Conservation (phyloP, 2,329 filamentous ascomycete genomes). For the Didymella pomorum region DNA sequence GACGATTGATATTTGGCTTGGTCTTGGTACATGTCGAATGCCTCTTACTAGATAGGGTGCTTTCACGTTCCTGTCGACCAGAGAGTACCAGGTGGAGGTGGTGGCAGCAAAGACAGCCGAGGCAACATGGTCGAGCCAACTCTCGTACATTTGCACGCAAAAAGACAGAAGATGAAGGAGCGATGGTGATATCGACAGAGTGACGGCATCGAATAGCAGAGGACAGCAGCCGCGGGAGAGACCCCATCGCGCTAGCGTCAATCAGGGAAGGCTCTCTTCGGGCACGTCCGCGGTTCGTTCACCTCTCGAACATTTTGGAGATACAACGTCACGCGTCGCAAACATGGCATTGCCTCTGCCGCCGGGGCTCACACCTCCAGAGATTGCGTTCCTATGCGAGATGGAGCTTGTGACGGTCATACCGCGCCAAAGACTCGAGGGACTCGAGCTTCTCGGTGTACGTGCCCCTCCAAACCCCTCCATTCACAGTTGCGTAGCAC, state of each 20-base stretch:
- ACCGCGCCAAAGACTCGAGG: constrained; percentile 87
- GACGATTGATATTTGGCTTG: constrained; percentile 9
- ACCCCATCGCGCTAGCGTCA: constrained; percentile 28
- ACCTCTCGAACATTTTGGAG: constrained; percentile 19
- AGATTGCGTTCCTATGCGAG: constrained; percentile 94
- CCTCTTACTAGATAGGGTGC: constrained; percentile 65
- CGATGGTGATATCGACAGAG: constrained; percentile 4
- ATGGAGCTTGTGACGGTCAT: constrained; percentile 96
- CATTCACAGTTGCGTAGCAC: background rate
- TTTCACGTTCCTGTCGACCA: constrained; percentile 59
- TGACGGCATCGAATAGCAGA: constrained; percentile 20
- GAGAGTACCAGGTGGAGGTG: constrained; percentile 37
- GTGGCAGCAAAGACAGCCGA: constrained; percentile 35
- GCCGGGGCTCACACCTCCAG: constrained; percentile 77
- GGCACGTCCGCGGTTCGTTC: constrained; percentile 17
- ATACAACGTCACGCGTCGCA: constrained; percentile 34
- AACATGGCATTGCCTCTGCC: constrained; percentile 69
- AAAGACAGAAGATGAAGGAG: background rate
- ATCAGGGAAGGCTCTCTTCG: constrained; percentile 27
- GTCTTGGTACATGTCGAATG: background rate
- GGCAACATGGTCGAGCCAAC: constrained; percentile 39
- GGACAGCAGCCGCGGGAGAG: constrained; percentile 24
- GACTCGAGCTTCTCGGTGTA: constrained; percentile 84
- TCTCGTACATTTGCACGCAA: constrained; percentile 5
- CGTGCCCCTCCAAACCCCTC: constrained; percentile 56